These are phyloP conservation scores for Akanthomyces dipterigenus DNA, from an alignment of 2,329 filamentous ascomycete species.

Conservation along the genomic window DNA sequence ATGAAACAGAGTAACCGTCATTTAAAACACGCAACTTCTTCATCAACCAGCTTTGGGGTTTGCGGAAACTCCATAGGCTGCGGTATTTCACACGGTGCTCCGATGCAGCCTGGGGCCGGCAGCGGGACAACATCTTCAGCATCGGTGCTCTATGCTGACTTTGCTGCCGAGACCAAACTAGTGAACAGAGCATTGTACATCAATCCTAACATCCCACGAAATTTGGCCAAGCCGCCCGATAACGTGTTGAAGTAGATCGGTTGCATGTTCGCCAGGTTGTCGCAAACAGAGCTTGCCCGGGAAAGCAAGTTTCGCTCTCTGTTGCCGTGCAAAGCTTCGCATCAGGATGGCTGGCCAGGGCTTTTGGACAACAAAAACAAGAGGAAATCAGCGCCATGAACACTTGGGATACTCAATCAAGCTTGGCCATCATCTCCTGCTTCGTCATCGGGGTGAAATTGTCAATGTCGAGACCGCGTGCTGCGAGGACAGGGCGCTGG, in stretches of 20 bases:
- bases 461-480: slow-evolving; percentile 83
- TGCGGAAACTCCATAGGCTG: background rate
- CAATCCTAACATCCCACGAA: background rate
- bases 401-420: slow-evolving; percentile 63
- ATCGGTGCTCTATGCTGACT: background rate
- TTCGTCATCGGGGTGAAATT: slow-evolving; percentile 86
- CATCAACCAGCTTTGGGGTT: background rate
- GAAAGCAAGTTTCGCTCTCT: background rate
- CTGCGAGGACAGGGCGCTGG: slow-evolving; percentile 64
- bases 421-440: slow-evolving; percentile 94
- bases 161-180: background rate
- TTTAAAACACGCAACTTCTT: slow-evolving; percentile 9
- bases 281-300: background rate
- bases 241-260: background rate
- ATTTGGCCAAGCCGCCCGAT: background rate
- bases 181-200: background rate
- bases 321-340: background rate
- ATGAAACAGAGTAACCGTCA: slow-evolving; percentile 12
- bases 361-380: slow-evolving; percentile 4
- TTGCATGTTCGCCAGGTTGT: background rate
- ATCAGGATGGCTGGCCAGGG: background rate
- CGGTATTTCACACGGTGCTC: background rate
- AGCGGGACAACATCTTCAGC: background rate
- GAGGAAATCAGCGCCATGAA: slow-evolving; percentile 1
- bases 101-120: background rate